phyloP scores from a whole-genome alignment of 148 eudicot species.

The Fallopia convolvulus region DNA sequence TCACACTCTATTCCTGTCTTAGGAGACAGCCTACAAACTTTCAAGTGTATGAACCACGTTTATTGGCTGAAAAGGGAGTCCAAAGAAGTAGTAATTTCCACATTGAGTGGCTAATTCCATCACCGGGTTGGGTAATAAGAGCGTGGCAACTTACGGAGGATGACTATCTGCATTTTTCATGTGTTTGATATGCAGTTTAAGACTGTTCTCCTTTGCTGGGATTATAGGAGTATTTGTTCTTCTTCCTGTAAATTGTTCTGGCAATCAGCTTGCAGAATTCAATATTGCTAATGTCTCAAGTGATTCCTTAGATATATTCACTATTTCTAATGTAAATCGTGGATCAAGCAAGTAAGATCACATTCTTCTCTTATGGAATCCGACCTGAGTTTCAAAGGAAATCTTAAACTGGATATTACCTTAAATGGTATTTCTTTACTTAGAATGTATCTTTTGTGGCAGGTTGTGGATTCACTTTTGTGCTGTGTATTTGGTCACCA shows the following conservation, averaged over 20 bases:
- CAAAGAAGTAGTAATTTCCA: conserved; percentile 14
- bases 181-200: conserved; percentile 42
- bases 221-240: conserved; percentile 62
- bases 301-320: conserved; percentile 59
- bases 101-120: conserved; percentile 44
- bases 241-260: conserved; percentile 68
- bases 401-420: background rate
- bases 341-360: conserved; percentile 54
- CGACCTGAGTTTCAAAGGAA: background rate
- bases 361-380: background rate
- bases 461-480: conserved; percentile 20
- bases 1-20: conserved; percentile 48
- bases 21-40: conserved; percentile 58
- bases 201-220: conserved; percentile 53
- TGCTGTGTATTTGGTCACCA: conserved; percentile 18
- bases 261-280: conserved; percentile 42
- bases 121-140: conserved; percentile 52
- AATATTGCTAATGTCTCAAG: conserved; percentile 43
- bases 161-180: conserved; percentile 11
- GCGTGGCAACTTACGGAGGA: conserved; percentile 69
- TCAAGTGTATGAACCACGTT: conserved; percentile 50
- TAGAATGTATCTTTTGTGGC: background rate
- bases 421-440: too few relatives aligned
- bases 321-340: conserved; percentile 62
- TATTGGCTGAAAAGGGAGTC: conserved; percentile 36